These are phyloP conservation scores for Brassica carinata DNA, from an alignment of 345 rosid genomes.

Conservation along the genomic window DNA sequence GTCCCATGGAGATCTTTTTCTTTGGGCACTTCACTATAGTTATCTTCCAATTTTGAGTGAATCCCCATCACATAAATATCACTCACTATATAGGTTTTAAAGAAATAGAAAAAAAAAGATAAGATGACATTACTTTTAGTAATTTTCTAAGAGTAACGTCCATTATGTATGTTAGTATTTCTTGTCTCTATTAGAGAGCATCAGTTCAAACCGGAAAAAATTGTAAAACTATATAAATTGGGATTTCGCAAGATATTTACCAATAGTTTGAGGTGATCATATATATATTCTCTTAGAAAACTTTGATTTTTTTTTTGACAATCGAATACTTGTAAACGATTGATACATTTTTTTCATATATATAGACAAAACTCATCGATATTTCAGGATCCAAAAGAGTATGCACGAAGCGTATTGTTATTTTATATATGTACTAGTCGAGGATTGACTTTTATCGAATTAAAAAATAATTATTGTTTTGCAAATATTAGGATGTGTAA, in stretches of 20 bases:
- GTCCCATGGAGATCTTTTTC: constrained; percentile 44
- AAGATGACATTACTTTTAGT: constrained; percentile 17
- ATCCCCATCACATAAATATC: constrained; percentile 47
- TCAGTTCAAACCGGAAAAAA: too few species aligned
- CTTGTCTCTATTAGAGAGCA: not conserved
- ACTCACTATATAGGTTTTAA: constrained; percentile 23
- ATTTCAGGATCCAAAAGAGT: not conserved
- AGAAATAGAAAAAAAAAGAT: constrained; percentile 1
- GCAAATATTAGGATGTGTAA: too few species aligned
- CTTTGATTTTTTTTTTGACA: not conserved
- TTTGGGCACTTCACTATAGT: constrained; percentile 70
- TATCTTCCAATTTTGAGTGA: constrained; percentile 72
- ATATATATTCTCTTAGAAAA: not conserved
- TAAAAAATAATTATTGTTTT: not conserved
- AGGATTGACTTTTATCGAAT: not conserved
- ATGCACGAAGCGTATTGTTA: too few species aligned
- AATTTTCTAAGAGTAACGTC: constrained; percentile 20
- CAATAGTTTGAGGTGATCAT: not conserved
- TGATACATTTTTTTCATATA: not conserved
- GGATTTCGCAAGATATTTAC: not conserved
- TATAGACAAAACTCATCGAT: not conserved
- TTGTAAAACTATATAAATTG: too few species aligned
- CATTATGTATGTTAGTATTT: not conserved
- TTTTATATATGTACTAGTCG: too few species aligned
- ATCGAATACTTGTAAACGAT: not conserved